These are phyloP conservation scores for Mucor piriformis DNA, from an alignment of 371 early-diverging fungal species.

Conservation along the genomic window DNA sequence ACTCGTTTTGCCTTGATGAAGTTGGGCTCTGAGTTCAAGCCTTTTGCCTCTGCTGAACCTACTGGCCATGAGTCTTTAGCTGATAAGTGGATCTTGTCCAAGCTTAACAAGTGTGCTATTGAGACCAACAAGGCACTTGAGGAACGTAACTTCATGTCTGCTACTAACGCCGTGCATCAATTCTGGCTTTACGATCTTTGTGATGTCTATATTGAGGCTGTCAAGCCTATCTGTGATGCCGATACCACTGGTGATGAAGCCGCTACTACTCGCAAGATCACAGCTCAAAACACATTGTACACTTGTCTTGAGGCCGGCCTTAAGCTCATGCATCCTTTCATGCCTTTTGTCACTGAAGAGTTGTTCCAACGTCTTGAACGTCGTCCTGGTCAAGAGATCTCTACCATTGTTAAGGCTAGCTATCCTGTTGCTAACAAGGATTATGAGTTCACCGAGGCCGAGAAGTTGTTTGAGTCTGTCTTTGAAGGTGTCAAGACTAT, in stretches of 20 bases:
- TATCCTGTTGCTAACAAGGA: slow-evolving; percentile 64
- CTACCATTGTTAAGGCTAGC: slow-evolving; percentile 67
- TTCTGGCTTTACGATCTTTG: slow-evolving; percentile 99
- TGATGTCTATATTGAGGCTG: slow-evolving; percentile 96
- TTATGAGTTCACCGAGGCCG: slow-evolving; percentile 64
- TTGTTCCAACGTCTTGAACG: slow-evolving; percentile 93
- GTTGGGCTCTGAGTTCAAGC: slow-evolving; percentile 84
- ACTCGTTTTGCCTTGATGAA: slow-evolving; percentile 93
- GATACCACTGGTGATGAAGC: slow-evolving; percentile 52
- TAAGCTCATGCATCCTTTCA: slow-evolving; percentile 96
- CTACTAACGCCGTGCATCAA: slow-evolving; percentile 87
- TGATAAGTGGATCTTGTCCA: slow-evolving; percentile 94
- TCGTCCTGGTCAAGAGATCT: slow-evolving; percentile 61
- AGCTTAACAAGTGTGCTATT: slow-evolving; percentile 82
- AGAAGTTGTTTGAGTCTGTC: slow-evolving; percentile 78
- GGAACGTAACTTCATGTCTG: slow-evolving; percentile 94
- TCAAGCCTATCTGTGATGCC: slow-evolving; percentile 85
- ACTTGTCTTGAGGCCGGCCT: slow-evolving; percentile 94
- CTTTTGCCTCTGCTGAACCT: slow-evolving; percentile 58
- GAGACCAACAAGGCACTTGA: slow-evolving; percentile 79
- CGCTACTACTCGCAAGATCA: slow-evolving; percentile 55
- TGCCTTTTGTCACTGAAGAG: slow-evolving; percentile 99
- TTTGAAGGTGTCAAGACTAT: slow-evolving; percentile 76
- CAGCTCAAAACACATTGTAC: slow-evolving; percentile 86
- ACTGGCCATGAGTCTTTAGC: slow-evolving; percentile 86